These are phyloP conservation scores for Lactarius deliciosus DNA, from an alignment of 768 basidiomycete genomes.

Conservation along the genomic window DNA sequence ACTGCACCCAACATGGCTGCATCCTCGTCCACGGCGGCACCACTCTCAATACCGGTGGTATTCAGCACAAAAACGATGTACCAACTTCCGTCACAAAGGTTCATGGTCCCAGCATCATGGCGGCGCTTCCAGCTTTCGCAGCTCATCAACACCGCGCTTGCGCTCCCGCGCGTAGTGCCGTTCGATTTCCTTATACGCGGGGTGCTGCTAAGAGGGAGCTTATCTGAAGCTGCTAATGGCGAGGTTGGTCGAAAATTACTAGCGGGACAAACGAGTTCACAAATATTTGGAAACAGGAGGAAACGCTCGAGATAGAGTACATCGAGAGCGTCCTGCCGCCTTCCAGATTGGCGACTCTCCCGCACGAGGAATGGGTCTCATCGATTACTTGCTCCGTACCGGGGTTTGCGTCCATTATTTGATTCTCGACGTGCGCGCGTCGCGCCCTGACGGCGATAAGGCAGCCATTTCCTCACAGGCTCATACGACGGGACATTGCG, in stretches of 20 bases:
- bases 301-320: slow-evolving; percentile 48
- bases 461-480: slow-evolving; percentile 68
- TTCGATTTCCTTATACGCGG: slow-evolving; percentile 92
- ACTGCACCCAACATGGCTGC: slow-evolving; percentile 13
- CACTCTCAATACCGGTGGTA: slow-evolving; percentile 54
- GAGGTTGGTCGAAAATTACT: slow-evolving; percentile 50
- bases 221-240: slow-evolving; percentile 77
- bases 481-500: slow-evolving; percentile 82
- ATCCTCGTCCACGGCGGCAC: slow-evolving; percentile 2
- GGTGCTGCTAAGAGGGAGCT: slow-evolving; percentile 67
- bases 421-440: slow-evolving; percentile 7
- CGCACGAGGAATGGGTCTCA: slow-evolving; percentile 95
- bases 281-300: slow-evolving; percentile 52
- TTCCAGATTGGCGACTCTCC: slow-evolving; percentile 57
- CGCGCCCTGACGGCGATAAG: slow-evolving; percentile 17
- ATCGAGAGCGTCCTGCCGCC: slow-evolving; percentile 30
- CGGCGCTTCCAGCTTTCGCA: slow-evolving; percentile 95
- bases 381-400: slow-evolving; percentile 61
- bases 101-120: slow-evolving; percentile 90
- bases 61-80: slow-evolving; percentile 75
- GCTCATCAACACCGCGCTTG: slow-evolving; percentile 91
- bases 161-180: slow-evolving; percentile 69
- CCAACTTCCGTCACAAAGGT: slow-evolving; percentile 81
- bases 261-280: neutral
- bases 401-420: slow-evolving; percentile 42